Base-by-base conservation (phyloP, 1,139 yeast species). In the Geotrichum restrictum region DNA sequence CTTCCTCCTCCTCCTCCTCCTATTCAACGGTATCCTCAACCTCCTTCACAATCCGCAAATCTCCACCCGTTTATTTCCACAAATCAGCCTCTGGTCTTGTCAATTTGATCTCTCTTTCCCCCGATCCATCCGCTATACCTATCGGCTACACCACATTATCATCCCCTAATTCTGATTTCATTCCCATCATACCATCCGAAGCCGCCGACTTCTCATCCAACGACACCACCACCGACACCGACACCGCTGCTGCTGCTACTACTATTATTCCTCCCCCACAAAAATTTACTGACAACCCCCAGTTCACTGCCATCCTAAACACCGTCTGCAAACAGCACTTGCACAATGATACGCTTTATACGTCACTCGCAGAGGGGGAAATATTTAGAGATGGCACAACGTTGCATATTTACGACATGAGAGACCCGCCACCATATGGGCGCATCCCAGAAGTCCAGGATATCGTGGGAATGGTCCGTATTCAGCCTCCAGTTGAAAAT, bases 381-480 rank as follows among this genome's bases (percentile, higher is more conserved):
- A 77, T 78, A 21, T 66, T 57, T 48, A 33, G 56, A 49, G 53
- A 48, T 13, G 52, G 53, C 13, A 44, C 43, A 6, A 47, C 41
- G 24, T 48, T 54, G 19, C 49, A 45, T 24, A 43, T 87, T 43
- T 84, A 81, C 61, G 95, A 87, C 64, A 74, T 83, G 58, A 73
- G 94, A 56, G 80, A 77, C 51, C 76, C 81, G 1, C 91, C 94
- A 0, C 71, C 79, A 22, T 81, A 78, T 58, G 87, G 87, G 11
- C 74, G 94, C 54, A 77, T 80, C 19, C 89, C 94, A 0, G 86
- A 83, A 22, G 79, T 85, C 3, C 88, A 83, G 57, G 85, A 84
- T 61, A 81, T 82, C 38, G 24, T 82, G 55, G 95, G 95, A 0
- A 85, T 83, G 61, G 82, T 86, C 8, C 46, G 52, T 58, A 83